Percentiles rank a stretch among this genome's conserved stretches.
These are phyloP conservation scores for Ashbya aceris DNA, from an alignment of 1,139 yeast genomes.

Conservation along the genomic window DNA sequence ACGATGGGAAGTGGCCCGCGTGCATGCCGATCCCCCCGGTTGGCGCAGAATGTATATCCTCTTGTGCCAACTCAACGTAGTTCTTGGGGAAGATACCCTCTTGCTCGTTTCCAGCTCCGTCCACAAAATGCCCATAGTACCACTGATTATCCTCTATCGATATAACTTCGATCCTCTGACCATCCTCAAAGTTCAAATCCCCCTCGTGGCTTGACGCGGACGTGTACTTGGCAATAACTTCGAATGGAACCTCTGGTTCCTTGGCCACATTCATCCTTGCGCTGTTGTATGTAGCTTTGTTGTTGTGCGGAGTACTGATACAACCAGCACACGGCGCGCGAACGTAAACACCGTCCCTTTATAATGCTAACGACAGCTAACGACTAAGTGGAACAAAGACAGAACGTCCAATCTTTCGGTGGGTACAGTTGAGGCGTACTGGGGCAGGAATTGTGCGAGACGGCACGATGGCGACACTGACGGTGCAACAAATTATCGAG, in stretches of 20 bases:
- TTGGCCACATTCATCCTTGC: constrained; percentile 1
- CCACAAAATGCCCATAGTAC: constrained; percentile 63
- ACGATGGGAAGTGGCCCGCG: constrained; percentile 2
- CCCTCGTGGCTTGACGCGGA: constrained; percentile 76
- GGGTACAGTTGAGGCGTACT: no score
- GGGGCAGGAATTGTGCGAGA: no score
- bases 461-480: no score
- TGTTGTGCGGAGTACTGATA: constrained; percentile 1
- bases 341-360: constrained; percentile 1
- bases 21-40: not conserved
- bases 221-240: constrained; percentile 60
- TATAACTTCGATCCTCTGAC: constrained; percentile 64
- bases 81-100: constrained; percentile 83
- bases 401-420: not conserved
- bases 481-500: not conserved
- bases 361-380: not conserved
- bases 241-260: constrained; percentile 41
- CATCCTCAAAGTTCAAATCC: constrained; percentile 63
- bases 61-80: constrained; percentile 42
- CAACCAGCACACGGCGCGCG: not conserved
- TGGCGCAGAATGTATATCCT: not conserved
- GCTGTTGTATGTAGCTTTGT: not conserved
- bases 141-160: constrained; percentile 84
- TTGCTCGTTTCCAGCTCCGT: constrained; percentile 31
- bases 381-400: constrained; percentile 2